phyloP scores from a whole-genome alignment of 164 flowering plant species.

The Taxillus chinensis region DNA sequence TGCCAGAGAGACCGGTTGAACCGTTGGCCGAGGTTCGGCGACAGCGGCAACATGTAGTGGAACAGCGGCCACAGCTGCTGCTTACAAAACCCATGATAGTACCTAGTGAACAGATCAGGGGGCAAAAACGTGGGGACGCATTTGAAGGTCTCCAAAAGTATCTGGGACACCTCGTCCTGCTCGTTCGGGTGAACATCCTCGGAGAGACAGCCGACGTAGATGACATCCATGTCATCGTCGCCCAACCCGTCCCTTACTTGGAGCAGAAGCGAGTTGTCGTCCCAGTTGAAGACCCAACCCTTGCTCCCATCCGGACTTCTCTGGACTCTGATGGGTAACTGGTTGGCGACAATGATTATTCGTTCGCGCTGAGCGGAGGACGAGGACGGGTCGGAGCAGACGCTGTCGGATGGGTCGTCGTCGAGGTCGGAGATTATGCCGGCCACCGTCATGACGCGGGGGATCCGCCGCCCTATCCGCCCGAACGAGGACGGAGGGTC shows the following conservation, averaged over 20 bases:
- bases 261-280: conserved; percentile 49
- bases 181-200: conserved; percentile 39
- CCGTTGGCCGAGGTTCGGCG: conserved; percentile 50
- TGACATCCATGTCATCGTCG: conserved; percentile 40
- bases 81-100: conserved; percentile 56
- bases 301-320: conserved; percentile 32
- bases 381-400: conserved; percentile 74
- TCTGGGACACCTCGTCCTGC: conserved; percentile 53
- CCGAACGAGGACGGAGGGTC: conserved; percentile 43
- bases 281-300: conserved; percentile 59
- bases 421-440: conserved; percentile 77
- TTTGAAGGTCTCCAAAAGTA: conserved; percentile 45
- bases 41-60: conserved; percentile 62
- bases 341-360: conserved; percentile 86
- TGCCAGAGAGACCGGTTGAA: conserved; percentile 55
- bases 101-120: conserved; percentile 36
- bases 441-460: conserved; percentile 74
- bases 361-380: conserved; percentile 56
- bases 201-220: conserved; percentile 45
- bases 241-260: conserved; percentile 53
- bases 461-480: conserved; percentile 56
- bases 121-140: conserved; percentile 50
- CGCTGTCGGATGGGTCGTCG: conserved; percentile 56
- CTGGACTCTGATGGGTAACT: conserved; percentile 70
- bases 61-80: conserved; percentile 58